phyloP scores from a whole-genome alignment of 805 yeast species.

The Kuraishia piskuri region DNA sequence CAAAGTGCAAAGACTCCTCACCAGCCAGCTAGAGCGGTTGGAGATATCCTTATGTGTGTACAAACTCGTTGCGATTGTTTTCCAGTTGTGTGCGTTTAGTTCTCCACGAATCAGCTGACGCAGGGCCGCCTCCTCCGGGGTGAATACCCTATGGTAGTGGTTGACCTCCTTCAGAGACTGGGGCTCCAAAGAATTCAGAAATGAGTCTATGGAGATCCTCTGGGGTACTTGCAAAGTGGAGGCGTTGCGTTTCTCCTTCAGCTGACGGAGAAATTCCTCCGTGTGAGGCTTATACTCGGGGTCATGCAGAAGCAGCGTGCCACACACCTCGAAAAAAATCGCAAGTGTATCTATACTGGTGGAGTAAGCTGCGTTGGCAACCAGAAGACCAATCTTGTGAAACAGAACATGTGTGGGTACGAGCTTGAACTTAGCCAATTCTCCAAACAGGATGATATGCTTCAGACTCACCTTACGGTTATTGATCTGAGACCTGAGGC shows the following conservation, averaged over 20 bases:
- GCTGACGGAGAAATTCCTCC: conserved; percentile 50
- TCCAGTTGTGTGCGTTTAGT: conserved; percentile 27
- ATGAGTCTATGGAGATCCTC: conserved; percentile 48
- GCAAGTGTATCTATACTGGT: conserved; percentile 62
- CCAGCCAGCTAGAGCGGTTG: conserved; percentile 23
- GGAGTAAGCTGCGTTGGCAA: conserved; percentile 39
- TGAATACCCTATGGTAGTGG: conserved; percentile 13
- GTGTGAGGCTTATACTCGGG: conserved; percentile 52
- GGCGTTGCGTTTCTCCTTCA: conserved; percentile 41
- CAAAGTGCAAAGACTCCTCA: conserved; percentile 23
- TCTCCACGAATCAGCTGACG: conserved; percentile 43
- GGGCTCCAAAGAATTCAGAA: conserved; percentile 48
- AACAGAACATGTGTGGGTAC: conserved; percentile 65
- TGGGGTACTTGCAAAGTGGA: conserved; percentile 43
- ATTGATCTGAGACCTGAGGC: conserved; percentile 53
- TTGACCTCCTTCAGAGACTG: conserved; percentile 33
- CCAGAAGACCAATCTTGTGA: conserved; percentile 60
- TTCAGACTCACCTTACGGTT: conserved; percentile 43
- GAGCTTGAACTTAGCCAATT: conserved; percentile 67
- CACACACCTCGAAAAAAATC: conserved; percentile 67
- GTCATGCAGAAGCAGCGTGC: conserved; percentile 50
- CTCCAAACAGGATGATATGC: conserved; percentile 58
- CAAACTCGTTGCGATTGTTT: conserved; percentile 15
- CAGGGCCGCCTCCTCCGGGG: conserved; percentile 41
- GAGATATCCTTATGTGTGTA: conserved; percentile 9